Base-by-base conservation (phyloP, 768 basidiomycete genomes). In the Coprinopsis strossmayeri region DNA sequence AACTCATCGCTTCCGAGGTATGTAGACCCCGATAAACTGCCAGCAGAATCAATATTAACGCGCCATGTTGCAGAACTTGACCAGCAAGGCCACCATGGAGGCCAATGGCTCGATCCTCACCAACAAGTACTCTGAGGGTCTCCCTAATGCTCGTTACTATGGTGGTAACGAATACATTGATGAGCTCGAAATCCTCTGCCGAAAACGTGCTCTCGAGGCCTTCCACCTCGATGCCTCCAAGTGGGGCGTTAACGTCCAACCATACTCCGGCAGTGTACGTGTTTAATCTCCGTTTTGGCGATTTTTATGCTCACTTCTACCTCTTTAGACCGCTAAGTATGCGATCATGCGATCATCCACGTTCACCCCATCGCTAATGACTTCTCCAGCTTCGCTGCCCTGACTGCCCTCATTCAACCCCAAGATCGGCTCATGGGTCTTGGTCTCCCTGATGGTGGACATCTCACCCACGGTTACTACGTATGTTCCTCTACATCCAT, bases 221-320 rank as follows among this genome's bases (percentile, higher is more conserved):
- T 99, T 97, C 81, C 82, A 91, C 76, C 87, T 97, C 55, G 92
- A 97, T 71, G 80, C 89, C 35, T 74, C 71, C 41, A 81, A 84
- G 67, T 98, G 96, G 96, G 95, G 95, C 57, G 93, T 99, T 69
- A 98, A 98, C 63, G 96, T 99, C 49, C 96, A 99, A 69, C 96
- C 96, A 5, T 99, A 98, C 70, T 96, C 93, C 59, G 90, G 91
- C 50, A 84, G 81, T 53, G 86, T 91, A 62, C 64, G 86, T 79
- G 27, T 45, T 18, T 26, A 45, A 27, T 34, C 28, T n/a, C 15
- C 35, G 32, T n/a, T 15, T 39, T 37, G 53, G 18, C 40, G 28
- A 21, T 27, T 38, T 37, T 30, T 1, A 26, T 48, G 32, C 30
- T 30, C 27, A 15, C 44, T 49, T 50, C 54, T 55, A 40, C 50